Evolutionary conservation across 1,284 basidiomycete genomes (phyloP).

Genomic region (Sporisorium graminicola): DNA sequence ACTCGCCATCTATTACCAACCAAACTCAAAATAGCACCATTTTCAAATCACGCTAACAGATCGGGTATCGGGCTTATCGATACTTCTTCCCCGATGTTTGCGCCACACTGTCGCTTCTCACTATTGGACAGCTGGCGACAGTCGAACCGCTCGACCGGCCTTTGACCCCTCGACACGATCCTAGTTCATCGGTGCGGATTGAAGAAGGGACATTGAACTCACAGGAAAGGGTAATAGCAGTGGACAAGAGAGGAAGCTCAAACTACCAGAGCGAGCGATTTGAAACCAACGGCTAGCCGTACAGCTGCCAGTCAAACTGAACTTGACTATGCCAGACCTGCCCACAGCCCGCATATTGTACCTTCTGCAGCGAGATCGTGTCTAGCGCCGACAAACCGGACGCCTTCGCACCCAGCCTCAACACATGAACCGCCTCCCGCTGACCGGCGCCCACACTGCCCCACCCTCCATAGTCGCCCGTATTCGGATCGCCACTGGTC

Average conservation of each 20-base stretch:
- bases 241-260: too few relatives aligned
- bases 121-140: neutral
- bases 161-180: too few relatives aligned
- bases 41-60: conserved; percentile 4
- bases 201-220: too few relatives aligned
- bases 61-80: neutral
- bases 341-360: conserved; percentile 29
- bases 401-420: conserved; percentile 33
- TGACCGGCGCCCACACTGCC: neutral
- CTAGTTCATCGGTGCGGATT: too few relatives aligned
- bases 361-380: conserved; percentile 25
- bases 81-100: neutral
- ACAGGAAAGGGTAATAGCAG: too few relatives aligned
- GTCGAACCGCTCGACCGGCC: neutral
- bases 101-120: neutral
- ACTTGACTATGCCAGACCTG: conserved; percentile 46
- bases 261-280: too few relatives aligned
- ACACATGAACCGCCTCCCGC: conserved; percentile 22
- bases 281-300: conserved; percentile 16
- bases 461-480: conserved; percentile 29
- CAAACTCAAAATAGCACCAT: neutral
- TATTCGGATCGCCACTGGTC: conserved; percentile 47
- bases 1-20: neutral
- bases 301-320: conserved; percentile 62
- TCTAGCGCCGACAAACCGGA: conserved; percentile 16